A percentile compares a stretch with the other conserved stretches of the same genome.
Evolutionary conservation across 2,329 filamentous ascomycete species (phyloP).

Genomic region (Arachnopeziza araneosa): DNA sequence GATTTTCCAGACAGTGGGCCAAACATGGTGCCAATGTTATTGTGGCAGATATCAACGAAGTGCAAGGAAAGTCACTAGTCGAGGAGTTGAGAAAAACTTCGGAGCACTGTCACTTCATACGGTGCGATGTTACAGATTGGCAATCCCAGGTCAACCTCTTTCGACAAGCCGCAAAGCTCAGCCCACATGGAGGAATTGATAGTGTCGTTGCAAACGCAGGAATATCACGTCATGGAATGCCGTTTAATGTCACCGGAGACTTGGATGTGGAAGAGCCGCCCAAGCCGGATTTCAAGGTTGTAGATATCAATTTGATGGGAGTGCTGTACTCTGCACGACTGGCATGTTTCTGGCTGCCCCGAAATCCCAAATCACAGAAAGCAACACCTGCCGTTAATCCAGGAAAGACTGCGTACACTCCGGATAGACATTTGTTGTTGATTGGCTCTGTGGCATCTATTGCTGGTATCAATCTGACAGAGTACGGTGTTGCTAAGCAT

Average conservation of each 20-base stretch:
- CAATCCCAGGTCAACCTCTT: conserved; percentile 59
- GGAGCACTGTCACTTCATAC: conserved; percentile 47
- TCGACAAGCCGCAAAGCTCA: conserved; percentile 48
- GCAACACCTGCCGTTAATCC: conserved; percentile 31
- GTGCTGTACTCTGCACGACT: conserved; percentile 61
- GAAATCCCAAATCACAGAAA: conserved; percentile 39
- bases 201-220: conserved; percentile 63
- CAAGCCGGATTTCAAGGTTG: conserved; percentile 45
- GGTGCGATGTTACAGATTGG: conserved; percentile 63
- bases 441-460: conserved; percentile 57
- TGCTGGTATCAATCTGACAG: conserved; percentile 31
- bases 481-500: conserved; percentile 61
- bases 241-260: conserved; percentile 40
- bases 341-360: conserved; percentile 52
- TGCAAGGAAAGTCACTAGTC: conserved; percentile 48
- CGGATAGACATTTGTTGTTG: conserved; percentile 57
- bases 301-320: conserved; percentile 59
- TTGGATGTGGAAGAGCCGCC: conserved; percentile 41
- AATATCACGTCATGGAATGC: conserved; percentile 39
- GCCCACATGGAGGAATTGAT: conserved; percentile 51
- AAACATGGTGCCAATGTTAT: conserved; percentile 52
- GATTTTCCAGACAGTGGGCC: conserved; percentile 50
- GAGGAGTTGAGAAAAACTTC: conserved; percentile 42
- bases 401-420: conserved; percentile 17
- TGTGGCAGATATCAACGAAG: conserved; percentile 56